Conservation (phyloP, 108 stramenopile species). For the Skeletonema potamos region DNA sequence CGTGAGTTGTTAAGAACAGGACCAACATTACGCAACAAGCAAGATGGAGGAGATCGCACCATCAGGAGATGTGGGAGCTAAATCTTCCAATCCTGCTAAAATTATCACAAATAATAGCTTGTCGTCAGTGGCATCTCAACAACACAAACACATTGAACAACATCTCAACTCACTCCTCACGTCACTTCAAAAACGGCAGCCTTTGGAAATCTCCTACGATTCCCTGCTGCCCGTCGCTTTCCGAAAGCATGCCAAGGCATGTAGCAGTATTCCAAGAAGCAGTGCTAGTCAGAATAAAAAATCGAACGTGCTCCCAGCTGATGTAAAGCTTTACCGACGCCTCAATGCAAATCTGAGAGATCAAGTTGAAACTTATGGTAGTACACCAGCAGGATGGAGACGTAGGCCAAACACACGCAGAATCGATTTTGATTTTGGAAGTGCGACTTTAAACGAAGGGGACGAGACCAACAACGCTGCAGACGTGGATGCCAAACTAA, state of each 20-base stretch:
- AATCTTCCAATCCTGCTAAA: not conserved
- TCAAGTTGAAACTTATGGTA: slow-evolving; percentile 62
- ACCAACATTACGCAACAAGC: too few relatives aligned
- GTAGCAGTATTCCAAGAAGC: slow-evolving; percentile 33
- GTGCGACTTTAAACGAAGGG: slow-evolving; percentile 6
- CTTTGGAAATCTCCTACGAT: slow-evolving; percentile 80
- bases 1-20: too few relatives aligned
- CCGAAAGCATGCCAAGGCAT: slow-evolving; percentile 50
- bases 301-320: slow-evolving; percentile 23
- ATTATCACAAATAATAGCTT: too few relatives aligned
- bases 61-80: not conserved
- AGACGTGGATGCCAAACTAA: slow-evolving; percentile 54
- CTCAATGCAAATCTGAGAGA: slow-evolving; percentile 57
- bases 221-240: slow-evolving; percentile 52
- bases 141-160: slow-evolving; percentile 35
- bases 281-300: slow-evolving; percentile 6
- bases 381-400: slow-evolving; percentile 44
- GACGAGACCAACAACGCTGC: slow-evolving; percentile 5
- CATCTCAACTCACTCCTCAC: slow-evolving; percentile 38
- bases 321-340: slow-evolving; percentile 38
- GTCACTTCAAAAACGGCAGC: slow-evolving; percentile 52
- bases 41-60: not conserved
- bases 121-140: slow-evolving; percentile 3
- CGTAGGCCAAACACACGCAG: slow-evolving; percentile 37
- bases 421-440: slow-evolving; percentile 41